Conservation (phyloP, 2,329 filamentous ascomycete genomes). For the Leptodontidium sp. region DNA sequence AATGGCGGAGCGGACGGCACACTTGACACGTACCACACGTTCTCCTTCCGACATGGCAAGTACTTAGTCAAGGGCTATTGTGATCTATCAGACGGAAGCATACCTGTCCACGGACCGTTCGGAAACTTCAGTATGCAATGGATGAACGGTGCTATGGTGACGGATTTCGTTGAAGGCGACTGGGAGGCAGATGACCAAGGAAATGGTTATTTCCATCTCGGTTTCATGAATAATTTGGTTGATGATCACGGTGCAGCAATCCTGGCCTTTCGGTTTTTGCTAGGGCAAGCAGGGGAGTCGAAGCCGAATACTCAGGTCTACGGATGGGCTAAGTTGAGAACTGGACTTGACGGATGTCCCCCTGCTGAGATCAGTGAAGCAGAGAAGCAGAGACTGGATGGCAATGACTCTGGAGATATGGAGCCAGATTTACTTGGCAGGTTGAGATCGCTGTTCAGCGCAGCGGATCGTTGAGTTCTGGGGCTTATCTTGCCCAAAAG, state of each 20-base stretch:
- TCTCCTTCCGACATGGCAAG: neutral
- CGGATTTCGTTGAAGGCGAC: too few relatives aligned
- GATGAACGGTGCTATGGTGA: too few relatives aligned
- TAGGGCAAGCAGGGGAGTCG: neutral
- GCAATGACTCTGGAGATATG: neutral
- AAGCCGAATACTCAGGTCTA: neutral
- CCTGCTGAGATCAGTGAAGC: neutral
- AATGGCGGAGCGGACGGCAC: neutral
- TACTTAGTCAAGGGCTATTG: neutral
- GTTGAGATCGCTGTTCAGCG: too few relatives aligned
- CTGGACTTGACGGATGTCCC: neutral
- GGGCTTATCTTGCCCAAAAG: too few relatives aligned
- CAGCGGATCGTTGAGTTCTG: too few relatives aligned
- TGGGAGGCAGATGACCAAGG: too few relatives aligned
- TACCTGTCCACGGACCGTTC: neutral
- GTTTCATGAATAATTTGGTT: neutral
- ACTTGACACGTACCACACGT: neutral
- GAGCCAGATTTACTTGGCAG: too few relatives aligned
- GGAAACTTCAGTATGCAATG: neutral
- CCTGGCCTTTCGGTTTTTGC: neutral
- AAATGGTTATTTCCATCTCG: neutral
- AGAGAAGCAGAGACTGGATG: neutral
- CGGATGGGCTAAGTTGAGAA: neutral
- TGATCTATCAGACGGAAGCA: neutral
- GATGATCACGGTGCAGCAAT: neutral